Percentiles rank a stretch among this genome's conserved stretches.
Evolutionary conservation across 345 rosid genomes (phyloP).

Genomic region (Hibiscus syriacus): DNA sequence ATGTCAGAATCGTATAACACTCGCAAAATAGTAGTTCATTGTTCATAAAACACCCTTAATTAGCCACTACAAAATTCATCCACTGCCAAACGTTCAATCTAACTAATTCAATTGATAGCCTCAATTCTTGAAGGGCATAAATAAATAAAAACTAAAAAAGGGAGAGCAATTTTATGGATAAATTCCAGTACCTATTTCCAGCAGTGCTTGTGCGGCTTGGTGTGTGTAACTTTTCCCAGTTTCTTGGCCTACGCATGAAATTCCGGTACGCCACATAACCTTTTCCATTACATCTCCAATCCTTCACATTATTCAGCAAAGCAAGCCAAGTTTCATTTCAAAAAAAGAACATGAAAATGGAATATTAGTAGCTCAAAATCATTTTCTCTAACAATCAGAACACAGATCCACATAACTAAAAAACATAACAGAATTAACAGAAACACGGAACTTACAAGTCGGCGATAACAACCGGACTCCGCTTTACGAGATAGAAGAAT

Average conservation of each 20-base stretch:
- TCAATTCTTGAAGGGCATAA: background rate
- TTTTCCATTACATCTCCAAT: conserved; percentile 92
- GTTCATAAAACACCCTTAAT: conserved; percentile 3
- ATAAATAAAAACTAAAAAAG: background rate
- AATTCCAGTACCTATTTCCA: conserved; percentile 53
- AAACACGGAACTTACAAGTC: conserved; percentile 36
- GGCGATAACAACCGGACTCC: conserved; percentile 54
- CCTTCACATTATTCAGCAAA: conserved; percentile 35
- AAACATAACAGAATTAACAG: background rate
- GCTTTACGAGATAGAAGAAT: conserved; percentile 78
- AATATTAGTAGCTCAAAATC: background rate
- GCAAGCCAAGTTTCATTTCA: conserved; percentile 4
- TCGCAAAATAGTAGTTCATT: conserved; percentile 14
- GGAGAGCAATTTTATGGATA: background rate
- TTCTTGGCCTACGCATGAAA: conserved; percentile 74
- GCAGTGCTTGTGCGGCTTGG: conserved; percentile 71
- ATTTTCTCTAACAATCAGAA: background rate
- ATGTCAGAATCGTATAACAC: conserved; percentile 61
- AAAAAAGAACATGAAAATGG: too few species aligned
- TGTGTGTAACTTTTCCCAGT: conserved; percentile 57
- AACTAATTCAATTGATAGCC: background rate
- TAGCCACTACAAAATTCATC: too few species aligned
- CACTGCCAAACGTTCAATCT: background rate
- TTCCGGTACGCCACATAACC: conserved; percentile 84
- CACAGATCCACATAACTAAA: conserved; percentile 1